These are phyloP conservation scores for Tylopilus balloui DNA, from an alignment of 768 basidiomycete genomes.

Conservation along the genomic window DNA sequence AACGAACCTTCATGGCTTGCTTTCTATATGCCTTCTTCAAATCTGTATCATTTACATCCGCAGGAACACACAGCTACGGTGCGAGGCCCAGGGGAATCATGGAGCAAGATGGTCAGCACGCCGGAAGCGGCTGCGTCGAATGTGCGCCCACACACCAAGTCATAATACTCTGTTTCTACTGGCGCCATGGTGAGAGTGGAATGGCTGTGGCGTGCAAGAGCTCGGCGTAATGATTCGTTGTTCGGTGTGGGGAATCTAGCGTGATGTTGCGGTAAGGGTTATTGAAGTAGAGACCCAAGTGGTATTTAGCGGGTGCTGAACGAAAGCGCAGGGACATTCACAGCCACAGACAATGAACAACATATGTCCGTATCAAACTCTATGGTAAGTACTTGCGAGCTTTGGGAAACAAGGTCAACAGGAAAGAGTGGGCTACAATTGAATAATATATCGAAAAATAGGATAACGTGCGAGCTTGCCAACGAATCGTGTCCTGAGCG, in stretches of 20 bases:
- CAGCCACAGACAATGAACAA: slow-evolving; percentile 32
- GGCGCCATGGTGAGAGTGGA: slow-evolving; percentile 56
- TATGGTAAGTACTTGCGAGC: neutral
- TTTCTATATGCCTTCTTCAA: slow-evolving; percentile 95
- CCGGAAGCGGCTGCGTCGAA: neutral
- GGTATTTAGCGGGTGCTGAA: slow-evolving; percentile 2
- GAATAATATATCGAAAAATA: slow-evolving; percentile 29
- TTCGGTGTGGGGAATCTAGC: slow-evolving; percentile 1
- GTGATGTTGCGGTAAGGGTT: slow-evolving; percentile 5
- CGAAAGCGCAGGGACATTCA: slow-evolving; percentile 12
- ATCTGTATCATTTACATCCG: slow-evolving; percentile 72
- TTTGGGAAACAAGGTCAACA: slow-evolving; percentile 5
- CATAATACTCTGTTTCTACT: slow-evolving; percentile 88
- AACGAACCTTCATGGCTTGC: slow-evolving; percentile 82
- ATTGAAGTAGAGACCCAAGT: neutral
- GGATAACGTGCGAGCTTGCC: slow-evolving; percentile 15
- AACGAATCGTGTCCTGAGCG: slow-evolving; percentile 17
- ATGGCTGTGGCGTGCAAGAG: neutral
- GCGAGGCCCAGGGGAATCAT: neutral
- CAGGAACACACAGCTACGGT: slow-evolving; percentile 60
- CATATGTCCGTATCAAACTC: slow-evolving; percentile 10
- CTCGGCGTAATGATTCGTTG: slow-evolving; percentile 1
- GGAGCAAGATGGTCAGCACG: slow-evolving; percentile 1
- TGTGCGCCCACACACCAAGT: slow-evolving; percentile 50
- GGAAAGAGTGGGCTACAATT: slow-evolving; percentile 27